Conservation (phyloP, 139 green algal genomes). For the Volvox africanus region DNA sequence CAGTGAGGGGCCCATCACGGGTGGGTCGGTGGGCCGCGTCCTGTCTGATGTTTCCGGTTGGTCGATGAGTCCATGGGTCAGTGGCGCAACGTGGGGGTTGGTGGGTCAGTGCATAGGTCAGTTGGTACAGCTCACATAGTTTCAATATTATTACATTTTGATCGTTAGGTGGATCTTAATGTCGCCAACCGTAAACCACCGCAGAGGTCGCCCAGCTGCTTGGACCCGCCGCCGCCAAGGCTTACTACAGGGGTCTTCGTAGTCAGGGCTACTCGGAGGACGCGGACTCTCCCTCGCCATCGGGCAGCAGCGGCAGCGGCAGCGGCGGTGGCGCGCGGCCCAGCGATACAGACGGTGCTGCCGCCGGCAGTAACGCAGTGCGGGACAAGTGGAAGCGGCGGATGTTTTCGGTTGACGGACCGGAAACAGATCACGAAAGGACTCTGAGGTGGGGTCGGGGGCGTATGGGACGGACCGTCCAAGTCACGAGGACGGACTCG, state of each 20-base stretch:
- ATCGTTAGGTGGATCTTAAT: too few species aligned
- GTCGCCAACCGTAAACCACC: too few species aligned
- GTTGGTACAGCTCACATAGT: too few species aligned
- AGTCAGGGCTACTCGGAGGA: constrained; percentile 7
- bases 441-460: constrained; percentile 14
- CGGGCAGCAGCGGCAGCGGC: not conserved
- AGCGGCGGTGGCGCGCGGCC: not conserved
- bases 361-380: not conserved
- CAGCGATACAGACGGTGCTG: not conserved
- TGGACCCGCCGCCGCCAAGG: constrained; percentile 31
- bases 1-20: constrained; percentile 8
- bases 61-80: too few species aligned
- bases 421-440: constrained; percentile 14
- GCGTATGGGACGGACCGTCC: not conserved
- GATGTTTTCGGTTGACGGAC: constrained; percentile 24
- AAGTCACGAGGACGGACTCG: too few species aligned
- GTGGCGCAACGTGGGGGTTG: too few species aligned
- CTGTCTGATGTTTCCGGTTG: too few species aligned
- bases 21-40: not conserved
- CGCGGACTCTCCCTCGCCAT: not conserved
- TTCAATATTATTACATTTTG: too few species aligned
- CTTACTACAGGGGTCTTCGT: constrained; percentile 15
- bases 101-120: too few species aligned
- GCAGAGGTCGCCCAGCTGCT: constrained; percentile 25
- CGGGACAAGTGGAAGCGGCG: not conserved